Evolutionary conservation across 352 stramenopile genomes (phyloP).

Genomic region (Globisporangium polare): DNA sequence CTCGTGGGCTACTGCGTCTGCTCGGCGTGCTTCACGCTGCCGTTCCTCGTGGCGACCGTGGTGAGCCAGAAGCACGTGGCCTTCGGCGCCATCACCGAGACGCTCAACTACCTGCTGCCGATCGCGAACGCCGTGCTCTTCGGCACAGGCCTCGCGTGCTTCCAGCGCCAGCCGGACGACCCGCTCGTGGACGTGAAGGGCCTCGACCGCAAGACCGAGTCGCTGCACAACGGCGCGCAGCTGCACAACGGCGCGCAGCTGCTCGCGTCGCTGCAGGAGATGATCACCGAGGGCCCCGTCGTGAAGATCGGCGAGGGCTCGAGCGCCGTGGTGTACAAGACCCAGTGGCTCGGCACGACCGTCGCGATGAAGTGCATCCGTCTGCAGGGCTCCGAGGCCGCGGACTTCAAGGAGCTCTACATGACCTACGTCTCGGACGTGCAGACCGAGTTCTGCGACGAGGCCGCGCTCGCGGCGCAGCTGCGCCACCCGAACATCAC

Average conservation of each 20-base stretch:
- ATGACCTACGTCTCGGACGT: constrained; percentile 62
- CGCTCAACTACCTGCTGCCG: constrained; percentile 52
- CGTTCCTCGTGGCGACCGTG: constrained; percentile 42
- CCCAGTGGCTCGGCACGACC: constrained; percentile 68
- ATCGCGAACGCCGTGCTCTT: constrained; percentile 65
- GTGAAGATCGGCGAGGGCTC: constrained; percentile 67
- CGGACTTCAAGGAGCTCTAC: constrained; percentile 46
- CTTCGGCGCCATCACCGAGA: constrained; percentile 43
- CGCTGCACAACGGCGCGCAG: constrained; percentile 16
- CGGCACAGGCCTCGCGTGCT: constrained; percentile 56
- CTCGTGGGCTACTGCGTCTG: constrained; percentile 57
- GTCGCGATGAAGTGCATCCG: constrained; percentile 75
- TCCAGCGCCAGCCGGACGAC: constrained; percentile 9
- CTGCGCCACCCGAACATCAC: constrained; percentile 74
- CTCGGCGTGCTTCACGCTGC: constrained; percentile 43
- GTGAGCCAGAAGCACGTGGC: constrained; percentile 20
- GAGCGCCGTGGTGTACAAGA: constrained; percentile 63
- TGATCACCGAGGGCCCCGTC: constrained; percentile 53
- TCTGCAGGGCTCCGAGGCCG: constrained; percentile 37
- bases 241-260: constrained; percentile 16
- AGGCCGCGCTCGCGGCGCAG: constrained; percentile 55
- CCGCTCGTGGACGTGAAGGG: constrained; percentile 8
- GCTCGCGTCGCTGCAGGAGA: constrained; percentile 32
- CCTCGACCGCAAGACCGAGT: constrained; percentile 13
- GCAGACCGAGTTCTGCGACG: constrained; percentile 61